Evolutionary conservation across 805 yeast genomes (phyloP), one percentile per base, ranked within the genome.

Genomic region (Candida morakotiae): DNA sequence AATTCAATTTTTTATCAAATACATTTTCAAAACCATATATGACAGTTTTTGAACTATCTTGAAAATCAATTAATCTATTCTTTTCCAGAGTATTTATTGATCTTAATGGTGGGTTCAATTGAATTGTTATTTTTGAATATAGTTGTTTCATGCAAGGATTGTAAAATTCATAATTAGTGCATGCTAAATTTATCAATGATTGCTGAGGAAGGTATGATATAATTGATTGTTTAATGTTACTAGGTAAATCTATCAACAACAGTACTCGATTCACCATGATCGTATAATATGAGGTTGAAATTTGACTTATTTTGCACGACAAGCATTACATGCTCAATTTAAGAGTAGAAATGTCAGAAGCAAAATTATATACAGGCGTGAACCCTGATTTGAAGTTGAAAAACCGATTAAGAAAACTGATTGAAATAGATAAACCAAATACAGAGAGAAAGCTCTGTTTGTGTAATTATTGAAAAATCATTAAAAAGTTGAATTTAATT

Each of bases 101-200:
- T 19, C 35, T 19, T 25, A 37, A 21, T 8, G 39, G 39, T 26
- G 48, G 38, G 22, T 39, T 24, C 34, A 15, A n/a, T 36, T 42
- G 45, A 8, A 42, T 39, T 16, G 46, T 39, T 13, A 66, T 45
- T 13, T 45, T 47, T 8, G 43, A 39, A 46, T 65, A 65, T 25
- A 66, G 45, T 31, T 56, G 46, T 15, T 39, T 31, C 30, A 55
- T 36, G 37, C 65, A 60, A 10, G 67, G 67, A 34, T 53, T 45
- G 42, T 65, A 65, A 38, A 62, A 60, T 21, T 46, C 44, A 43
- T 41, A 65, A 46, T 62, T 64, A 19, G 71, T 62, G 17, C 47
- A 47, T 1, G 69, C 55, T 13, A 66, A 51, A 30, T 55, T 60
- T 19, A 60, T 19, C 13, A 62, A 49, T 31, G 51, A 53, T 34